These are phyloP conservation scores for Xylaria sp. DNA, from an alignment of 2,329 filamentous ascomycete species.

Conservation along the genomic window DNA sequence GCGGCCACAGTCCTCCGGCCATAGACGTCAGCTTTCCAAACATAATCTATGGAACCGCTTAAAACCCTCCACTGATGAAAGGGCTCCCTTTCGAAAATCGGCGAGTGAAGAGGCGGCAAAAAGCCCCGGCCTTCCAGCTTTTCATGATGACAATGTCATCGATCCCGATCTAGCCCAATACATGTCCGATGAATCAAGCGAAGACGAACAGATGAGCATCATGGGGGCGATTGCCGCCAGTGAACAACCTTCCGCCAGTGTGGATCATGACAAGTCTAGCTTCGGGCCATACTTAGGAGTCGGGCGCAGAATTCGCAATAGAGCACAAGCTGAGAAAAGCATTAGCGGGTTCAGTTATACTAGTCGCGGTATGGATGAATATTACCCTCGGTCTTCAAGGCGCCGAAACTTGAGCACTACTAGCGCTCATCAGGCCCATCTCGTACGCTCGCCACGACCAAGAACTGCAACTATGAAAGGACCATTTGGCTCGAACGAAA, in stretches of 20 bases:
- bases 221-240: constrained; percentile 75
- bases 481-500: constrained; percentile 57
- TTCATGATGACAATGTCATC: constrained; percentile 98
- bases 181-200: constrained; percentile 94
- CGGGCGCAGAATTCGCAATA: constrained; percentile 74
- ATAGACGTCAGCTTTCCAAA: constrained; percentile 86
- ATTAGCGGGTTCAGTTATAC: constrained; percentile 72
- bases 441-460: constrained; percentile 75
- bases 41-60: constrained; percentile 81
- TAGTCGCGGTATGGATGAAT: constrained; percentile 72
- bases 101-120: constrained; percentile 68
- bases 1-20: constrained; percentile 77
- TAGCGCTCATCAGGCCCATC: constrained; percentile 74
- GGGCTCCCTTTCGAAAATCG: constrained; percentile 84
- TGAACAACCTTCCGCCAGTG: constrained; percentile 66
- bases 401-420: constrained; percentile 84
- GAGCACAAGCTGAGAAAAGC: constrained; percentile 74
- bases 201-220: constrained; percentile 88
- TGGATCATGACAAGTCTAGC: constrained; percentile 75
- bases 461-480: constrained; percentile 64
- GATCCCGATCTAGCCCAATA: constrained; percentile 94
- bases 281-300: constrained; percentile 75
- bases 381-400: constrained; percentile 65
- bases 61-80: constrained; percentile 74
- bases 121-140: constrained; percentile 78